Evolutionary conservation across 2,329 filamentous ascomycete genomes (phyloP).

Genomic region (Penicillium sp.): DNA sequence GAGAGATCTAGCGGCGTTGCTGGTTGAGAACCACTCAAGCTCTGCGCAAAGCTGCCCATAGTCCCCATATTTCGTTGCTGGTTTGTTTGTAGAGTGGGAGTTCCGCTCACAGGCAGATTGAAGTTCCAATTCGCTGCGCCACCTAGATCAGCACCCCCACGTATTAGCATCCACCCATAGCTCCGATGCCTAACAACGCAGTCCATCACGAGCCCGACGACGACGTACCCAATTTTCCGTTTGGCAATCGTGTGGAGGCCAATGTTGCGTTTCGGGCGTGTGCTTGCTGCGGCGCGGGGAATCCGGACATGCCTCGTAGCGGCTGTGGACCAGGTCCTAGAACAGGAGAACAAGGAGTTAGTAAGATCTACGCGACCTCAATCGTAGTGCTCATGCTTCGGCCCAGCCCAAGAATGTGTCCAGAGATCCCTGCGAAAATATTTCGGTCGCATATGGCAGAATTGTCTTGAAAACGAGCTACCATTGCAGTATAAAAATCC

Average conservation of each 20-base stretch:
- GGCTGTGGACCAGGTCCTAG: constrained; percentile 52
- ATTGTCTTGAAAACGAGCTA: constrained; percentile 13
- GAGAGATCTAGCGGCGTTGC: constrained; percentile 56
- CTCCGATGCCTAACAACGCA: background rate
- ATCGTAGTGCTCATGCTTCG: constrained; percentile 11
- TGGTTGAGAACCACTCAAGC: constrained; percentile 54
- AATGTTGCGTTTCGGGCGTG: constrained; percentile 49
- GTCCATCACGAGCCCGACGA: background rate
- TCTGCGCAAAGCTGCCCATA: constrained; percentile 58
- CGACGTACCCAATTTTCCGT: constrained; percentile 54
- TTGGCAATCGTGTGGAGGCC: constrained; percentile 51
- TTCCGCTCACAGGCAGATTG: constrained; percentile 54
- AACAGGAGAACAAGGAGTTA: constrained; percentile 14
- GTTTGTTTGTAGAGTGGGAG: constrained; percentile 51
- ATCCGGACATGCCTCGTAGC: constrained; percentile 55
- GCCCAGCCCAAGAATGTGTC: constrained; percentile 15
- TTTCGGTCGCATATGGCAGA: constrained; percentile 27
- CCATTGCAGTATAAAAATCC: constrained; percentile 21
- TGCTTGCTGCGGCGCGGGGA: constrained; percentile 52
- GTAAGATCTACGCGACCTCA: constrained; percentile 18
- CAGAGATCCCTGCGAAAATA: constrained; percentile 13
- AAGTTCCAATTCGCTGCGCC: constrained; percentile 60
- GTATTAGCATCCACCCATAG: constrained; percentile 25
- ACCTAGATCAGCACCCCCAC: constrained; percentile 36
- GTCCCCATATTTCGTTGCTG: constrained; percentile 53